Evolutionary conservation across 805 yeast species (phyloP), one percentile per base, ranked within the genome.

Genomic region (Cyberlindnera misumaiensis): DNA sequence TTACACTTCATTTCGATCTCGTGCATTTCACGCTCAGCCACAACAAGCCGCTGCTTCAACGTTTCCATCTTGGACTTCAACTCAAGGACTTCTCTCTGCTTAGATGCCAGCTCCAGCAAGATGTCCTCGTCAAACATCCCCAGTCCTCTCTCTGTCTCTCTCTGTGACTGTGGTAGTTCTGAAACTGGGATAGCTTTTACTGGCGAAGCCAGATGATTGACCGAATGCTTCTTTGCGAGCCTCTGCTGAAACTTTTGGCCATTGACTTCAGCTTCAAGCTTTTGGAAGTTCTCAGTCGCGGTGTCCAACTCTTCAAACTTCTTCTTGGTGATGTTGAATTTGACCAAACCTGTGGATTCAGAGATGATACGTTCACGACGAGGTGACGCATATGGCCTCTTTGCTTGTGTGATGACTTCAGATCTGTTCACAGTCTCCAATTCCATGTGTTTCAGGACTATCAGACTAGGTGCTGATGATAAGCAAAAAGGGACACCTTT

Each of bases 61-160:
- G 40, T 29, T 11, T 62, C 60, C 38, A 65, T 51, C 26, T 64
- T 63, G n/a, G 63, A 57, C 48, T 69, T 72, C 40, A 73, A 52
- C 35, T 75, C 80, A 13, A 65, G 44, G 8, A 77, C 66, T 39
- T 67, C 67, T 42, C 78, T 64, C 48, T 77, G 80, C 49, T 78
- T 77, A 2, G 68, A 49, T 0, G 83, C 77, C 36, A 71, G 46
- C 31, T 57, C 54, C 37, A 56, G 65, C 28, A 72, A 49, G 13
- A 71, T 12, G 4, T 43, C 35, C 11, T 49, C 51, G 18, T 50
- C 42, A 11, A 44, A 11, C 8, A 34, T 34, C 8, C 38, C 41
- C 10, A 27, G 12, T 1, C 14, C n/a, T 5, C 14, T 34, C 3
- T 32, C 18, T 22, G 25, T 30, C 37, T 32, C 35, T 12, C 13